Base-by-base conservation (phyloP, 1,284 basidiomycete species). In the Cystobasidium slooffiae region DNA sequence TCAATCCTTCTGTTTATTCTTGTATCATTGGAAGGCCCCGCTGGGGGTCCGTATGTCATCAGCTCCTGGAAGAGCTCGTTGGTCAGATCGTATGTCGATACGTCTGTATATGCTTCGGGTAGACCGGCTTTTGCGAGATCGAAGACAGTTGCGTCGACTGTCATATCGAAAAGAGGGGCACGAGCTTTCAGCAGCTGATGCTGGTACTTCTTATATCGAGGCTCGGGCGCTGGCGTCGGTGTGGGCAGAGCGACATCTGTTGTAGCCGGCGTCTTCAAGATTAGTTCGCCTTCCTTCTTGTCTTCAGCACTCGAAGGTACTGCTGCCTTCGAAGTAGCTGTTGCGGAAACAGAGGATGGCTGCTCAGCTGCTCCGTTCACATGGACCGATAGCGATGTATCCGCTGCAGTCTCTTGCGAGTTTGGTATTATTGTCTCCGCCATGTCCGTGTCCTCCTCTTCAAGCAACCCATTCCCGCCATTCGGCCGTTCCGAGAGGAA, bases 1-100 rank as follows among this genome's bases (percentile, higher is more conserved):
- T 87, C 87, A 64, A 84, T 78, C 1, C 87, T 82, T 55, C 84
- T 82, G 67, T 85, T 83, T 84, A 84, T 75, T 80, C 80, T 56
- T 81, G 46, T 78, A 77, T 64, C 72, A 56, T 6, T 77, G 9
- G 79, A 76, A 0, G 82, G 81, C 0, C 75, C 61, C 1, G 83
- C 82, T 2, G 82, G 81, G 16, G 77, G 77, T 14, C 70, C 75
- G 77, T 85, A 87, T 6, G 84, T 68, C 4, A 81, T 82, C 6
- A 87, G 81, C 65, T 87, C 86, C 3, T 86, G 86, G 78, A 87
- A 86, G 55, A 69, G 46, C 39, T 75, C 70, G n/a, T 76, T 44
- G 20, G 62, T 31, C n/a, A 67, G 51, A 22, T 64, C 12, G 66
- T 67, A 39, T 68, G 56, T 72, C 18, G 64, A n/a, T 37, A 76